phyloP scores from a whole-genome alignment of 192 early-diverging fungal species.

The Coemansia sp. region DNA sequence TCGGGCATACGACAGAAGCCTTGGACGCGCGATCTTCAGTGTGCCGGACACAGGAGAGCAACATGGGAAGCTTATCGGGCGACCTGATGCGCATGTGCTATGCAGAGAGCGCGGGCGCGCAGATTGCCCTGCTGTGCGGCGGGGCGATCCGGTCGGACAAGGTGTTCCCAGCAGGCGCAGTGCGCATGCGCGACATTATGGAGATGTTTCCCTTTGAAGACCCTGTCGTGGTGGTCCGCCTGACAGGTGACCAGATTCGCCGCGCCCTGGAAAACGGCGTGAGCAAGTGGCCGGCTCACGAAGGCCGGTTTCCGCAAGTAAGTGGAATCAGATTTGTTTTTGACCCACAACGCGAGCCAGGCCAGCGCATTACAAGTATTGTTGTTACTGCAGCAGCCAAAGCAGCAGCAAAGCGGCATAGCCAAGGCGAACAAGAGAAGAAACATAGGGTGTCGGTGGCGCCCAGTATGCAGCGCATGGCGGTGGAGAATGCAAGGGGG shows the following conservation, averaged over 20 bases:
- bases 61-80: constrained; percentile 61
- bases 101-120: constrained; percentile 39
- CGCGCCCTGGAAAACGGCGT: constrained; percentile 65
- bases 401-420: constrained; percentile 13
- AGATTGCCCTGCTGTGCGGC: constrained; percentile 59
- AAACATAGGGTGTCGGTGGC: neutral
- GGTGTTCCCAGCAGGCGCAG: constrained; percentile 53
- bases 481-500: constrained; percentile 19
- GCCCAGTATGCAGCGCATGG: constrained; percentile 21
- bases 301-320: constrained; percentile 68
- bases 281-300: constrained; percentile 66
- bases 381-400: constrained; percentile 34
- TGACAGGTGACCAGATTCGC: constrained; percentile 63
- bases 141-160: constrained; percentile 66
- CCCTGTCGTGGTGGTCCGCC: constrained; percentile 60
- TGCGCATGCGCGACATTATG: constrained; percentile 64
- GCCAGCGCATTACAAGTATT: constrained; percentile 55
- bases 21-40: constrained; percentile 61
- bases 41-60: constrained; percentile 62
- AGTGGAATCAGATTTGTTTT: constrained; percentile 64
- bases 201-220: constrained; percentile 71
- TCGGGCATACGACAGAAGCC: constrained; percentile 56
- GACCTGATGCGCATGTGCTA: constrained; percentile 62
- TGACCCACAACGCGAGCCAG: constrained; percentile 54
- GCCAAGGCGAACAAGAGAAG: neutral